phyloP scores from a whole-genome alignment of 441 rosid species.

The Adansonia gregorii region DNA sequence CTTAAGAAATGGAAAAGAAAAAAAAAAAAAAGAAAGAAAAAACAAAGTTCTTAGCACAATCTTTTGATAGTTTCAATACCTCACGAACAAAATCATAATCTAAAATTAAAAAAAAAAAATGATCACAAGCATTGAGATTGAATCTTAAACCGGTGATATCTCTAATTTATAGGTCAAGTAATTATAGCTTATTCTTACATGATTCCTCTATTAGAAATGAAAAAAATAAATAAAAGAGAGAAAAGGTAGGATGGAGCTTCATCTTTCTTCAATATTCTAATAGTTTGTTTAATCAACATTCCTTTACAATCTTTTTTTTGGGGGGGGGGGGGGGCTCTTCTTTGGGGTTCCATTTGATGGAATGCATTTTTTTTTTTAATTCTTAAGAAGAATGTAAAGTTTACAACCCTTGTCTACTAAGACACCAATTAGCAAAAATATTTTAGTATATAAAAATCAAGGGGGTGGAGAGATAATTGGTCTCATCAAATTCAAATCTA shows the following conservation, averaged over 20 bases:
- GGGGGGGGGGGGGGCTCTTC: too few relatives aligned
- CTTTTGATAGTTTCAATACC: conserved; percentile 2
- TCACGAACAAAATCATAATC: neutral
- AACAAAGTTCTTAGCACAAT: neutral
- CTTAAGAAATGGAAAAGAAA: neutral
- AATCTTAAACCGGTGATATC: neutral
- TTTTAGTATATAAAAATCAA: conserved; percentile 29
- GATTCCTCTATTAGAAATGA: neutral
- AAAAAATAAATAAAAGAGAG: neutral
- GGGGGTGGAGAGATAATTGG: conserved; percentile 48
- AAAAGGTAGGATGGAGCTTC: neutral
- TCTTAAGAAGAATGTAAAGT: conserved; percentile 19
- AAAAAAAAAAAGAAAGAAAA: too few relatives aligned
- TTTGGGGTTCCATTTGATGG: neutral
- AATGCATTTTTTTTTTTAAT: neutral
- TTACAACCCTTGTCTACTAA: conserved; percentile 29
- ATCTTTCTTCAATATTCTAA: neutral
- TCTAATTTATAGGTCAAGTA: too few relatives aligned
- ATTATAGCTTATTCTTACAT: neutral
- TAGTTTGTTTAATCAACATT: neutral
- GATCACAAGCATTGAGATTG: neutral
- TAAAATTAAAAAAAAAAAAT: too few relatives aligned
- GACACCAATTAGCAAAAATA: conserved; percentile 27
- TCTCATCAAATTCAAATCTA: conserved; percentile 34
- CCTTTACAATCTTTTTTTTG: neutral